A percentile compares a stretch with the other conserved stretches of the same genome.
phyloP scores from a whole-genome alignment of 2,329 filamentous ascomycete genomes.

The Stemphylium beticola region DNA sequence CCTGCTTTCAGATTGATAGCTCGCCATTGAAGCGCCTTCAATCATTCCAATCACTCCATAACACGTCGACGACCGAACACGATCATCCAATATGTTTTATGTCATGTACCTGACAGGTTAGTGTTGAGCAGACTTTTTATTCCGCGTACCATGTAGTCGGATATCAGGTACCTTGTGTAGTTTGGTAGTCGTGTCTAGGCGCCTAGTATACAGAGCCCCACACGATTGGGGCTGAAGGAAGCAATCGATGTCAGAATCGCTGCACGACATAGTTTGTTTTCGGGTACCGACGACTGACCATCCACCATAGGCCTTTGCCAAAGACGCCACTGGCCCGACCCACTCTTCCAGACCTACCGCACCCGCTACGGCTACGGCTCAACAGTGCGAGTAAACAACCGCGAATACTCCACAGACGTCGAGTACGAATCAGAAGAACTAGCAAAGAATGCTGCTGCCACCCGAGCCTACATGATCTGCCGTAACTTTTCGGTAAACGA shows the following conservation, averaged over 20 bases:
- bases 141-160: conserved; percentile 8
- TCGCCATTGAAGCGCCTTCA: conserved; percentile 33
- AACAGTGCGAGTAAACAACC: conserved; percentile 92
- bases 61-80: conserved; percentile 26
- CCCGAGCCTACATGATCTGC: conserved; percentile 97
- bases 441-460: conserved; percentile 91
- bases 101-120: conserved; percentile 54
- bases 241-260: background rate
- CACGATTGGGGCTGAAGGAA: background rate
- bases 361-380: conserved; percentile 80
- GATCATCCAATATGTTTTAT: conserved; percentile 48
- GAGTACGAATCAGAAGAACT: conserved; percentile 81
- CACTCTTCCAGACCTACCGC: conserved; percentile 82
- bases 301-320: conserved; percentile 78
- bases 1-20: conserved; percentile 31
- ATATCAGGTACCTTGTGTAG: conserved; percentile 1
- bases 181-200: conserved; percentile 38
- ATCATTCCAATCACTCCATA: conserved; percentile 33
- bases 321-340: conserved; percentile 91
- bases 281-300: conserved; percentile 27
- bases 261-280: conserved; percentile 40
- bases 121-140: conserved; percentile 13
- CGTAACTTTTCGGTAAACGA: conserved; percentile 97
- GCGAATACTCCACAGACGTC: conserved; percentile 91
- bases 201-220: conserved; percentile 8